Percentiles rank a stretch among this genome's conserved stretches.
These are phyloP conservation scores for Hyaloscypha bicolor DNA, from an alignment of 495 filamentous ascomycete genomes.

Conservation along the genomic window DNA sequence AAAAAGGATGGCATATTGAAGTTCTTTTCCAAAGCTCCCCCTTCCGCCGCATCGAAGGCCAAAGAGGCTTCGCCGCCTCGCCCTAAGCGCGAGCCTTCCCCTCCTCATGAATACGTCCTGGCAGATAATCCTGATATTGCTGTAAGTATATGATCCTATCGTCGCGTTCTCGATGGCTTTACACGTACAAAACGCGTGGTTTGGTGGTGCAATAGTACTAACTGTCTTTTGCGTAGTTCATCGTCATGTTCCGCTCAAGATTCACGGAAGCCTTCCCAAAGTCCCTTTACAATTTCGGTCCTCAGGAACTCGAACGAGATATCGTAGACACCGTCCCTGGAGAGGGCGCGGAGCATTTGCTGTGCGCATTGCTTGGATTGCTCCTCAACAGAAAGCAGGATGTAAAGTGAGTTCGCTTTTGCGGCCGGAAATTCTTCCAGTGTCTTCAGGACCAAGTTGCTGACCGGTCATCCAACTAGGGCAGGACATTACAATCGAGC, in stretches of 20 bases:
- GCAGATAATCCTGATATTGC: conserved; percentile 88
- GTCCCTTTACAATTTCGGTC: conserved; percentile 83
- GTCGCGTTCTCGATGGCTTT: conserved; percentile 30
- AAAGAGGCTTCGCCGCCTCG: conserved; percentile 60
- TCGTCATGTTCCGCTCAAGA: conserved; percentile 95
- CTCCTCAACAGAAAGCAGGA: conserved; percentile 96
- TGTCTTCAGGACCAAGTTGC: conserved; percentile 14
- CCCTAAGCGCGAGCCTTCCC: conserved; percentile 74
- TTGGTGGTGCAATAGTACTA: conserved; percentile 41
- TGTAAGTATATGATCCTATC: conserved; percentile 57
- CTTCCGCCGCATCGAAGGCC: conserved; percentile 36
- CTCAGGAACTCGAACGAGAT: conserved; percentile 91
- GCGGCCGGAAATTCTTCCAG: conserved; percentile 20
- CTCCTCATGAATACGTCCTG: conserved; percentile 84
- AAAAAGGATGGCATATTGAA: conserved; percentile 56
- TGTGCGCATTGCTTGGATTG: conserved; percentile 86
- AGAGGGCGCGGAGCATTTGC: conserved; percentile 80
- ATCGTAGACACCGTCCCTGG: conserved; percentile 76
- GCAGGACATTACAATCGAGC: conserved; percentile 88
- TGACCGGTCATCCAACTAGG: conserved; percentile 43
- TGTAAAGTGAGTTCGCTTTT: conserved; percentile 75
- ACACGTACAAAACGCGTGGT: conserved; percentile 39
- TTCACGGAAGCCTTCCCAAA: conserved; percentile 88
- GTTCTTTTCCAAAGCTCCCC: conserved; percentile 55
- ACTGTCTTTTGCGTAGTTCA: conserved; percentile 64